Conservation (phyloP, 495 filamentous ascomycete genomes). For the Penicillium fimorum region DNA sequence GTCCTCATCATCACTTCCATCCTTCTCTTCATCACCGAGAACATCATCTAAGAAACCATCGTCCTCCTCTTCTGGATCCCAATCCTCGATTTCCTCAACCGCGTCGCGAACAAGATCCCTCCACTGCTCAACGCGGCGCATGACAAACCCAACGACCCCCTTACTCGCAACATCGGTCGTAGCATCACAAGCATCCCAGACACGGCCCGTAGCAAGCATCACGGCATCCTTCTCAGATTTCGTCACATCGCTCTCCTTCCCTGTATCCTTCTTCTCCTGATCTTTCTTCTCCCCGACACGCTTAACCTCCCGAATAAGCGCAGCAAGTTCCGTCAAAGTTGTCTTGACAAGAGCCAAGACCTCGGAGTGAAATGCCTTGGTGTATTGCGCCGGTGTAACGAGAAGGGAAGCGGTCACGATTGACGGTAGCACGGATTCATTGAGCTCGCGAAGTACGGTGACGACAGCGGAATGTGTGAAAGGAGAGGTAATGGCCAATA, state of each 20-base stretch:
- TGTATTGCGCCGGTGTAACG: conserved; percentile 57
- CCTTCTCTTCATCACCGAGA: conserved; percentile 37
- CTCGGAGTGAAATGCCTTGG: conserved; percentile 57
- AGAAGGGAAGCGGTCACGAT: conserved; percentile 67
- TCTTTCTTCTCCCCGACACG: conserved; percentile 27
- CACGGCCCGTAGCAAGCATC: conserved; percentile 45
- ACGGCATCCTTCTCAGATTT: conserved; percentile 40
- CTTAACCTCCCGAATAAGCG: conserved; percentile 39
- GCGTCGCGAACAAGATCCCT: conserved; percentile 75
- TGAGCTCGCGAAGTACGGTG: conserved; percentile 63
- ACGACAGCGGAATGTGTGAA: conserved; percentile 75
- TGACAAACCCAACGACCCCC: conserved; percentile 62
- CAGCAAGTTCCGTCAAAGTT: conserved; percentile 38
- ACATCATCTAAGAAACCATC: conserved; percentile 53
- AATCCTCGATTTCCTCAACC: conserved; percentile 78
- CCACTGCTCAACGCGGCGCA: conserved; percentile 62
- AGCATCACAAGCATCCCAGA: conserved; percentile 69
- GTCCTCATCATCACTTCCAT: conserved; percentile 46
- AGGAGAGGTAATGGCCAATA: conserved; percentile 78
- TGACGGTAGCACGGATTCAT: conserved; percentile 64
- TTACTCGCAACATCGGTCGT: conserved; percentile 58
- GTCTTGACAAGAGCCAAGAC: conserved; percentile 32
- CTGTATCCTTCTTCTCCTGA: conserved; percentile 23
- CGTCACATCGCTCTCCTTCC: conserved; percentile 27
- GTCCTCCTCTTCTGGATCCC: conserved; percentile 66